Conservation (phyloP, 1,284 basidiomycete species). For the Ustilago trichophora region DNA sequence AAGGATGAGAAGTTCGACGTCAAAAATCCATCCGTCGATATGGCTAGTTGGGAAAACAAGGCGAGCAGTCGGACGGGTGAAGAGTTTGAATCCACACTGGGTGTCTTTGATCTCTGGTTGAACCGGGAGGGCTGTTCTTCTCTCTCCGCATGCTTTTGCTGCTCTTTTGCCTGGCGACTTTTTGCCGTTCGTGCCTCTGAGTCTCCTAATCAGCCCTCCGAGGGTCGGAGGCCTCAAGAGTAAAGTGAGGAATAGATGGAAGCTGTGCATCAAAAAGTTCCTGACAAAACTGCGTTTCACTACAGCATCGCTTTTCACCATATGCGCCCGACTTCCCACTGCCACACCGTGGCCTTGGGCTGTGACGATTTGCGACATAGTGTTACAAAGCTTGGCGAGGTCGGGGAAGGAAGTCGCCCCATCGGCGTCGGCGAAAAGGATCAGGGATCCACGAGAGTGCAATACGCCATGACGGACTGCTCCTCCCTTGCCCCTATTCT, state of each 20-base stretch:
- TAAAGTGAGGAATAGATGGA: constrained; percentile 72
- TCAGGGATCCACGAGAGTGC: constrained; percentile 77
- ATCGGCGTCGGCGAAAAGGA: constrained; percentile 92
- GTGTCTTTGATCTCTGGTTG: constrained; percentile 89
- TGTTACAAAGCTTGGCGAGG: constrained; percentile 76
- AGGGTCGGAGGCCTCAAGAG: constrained; percentile 56
- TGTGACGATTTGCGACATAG: constrained; percentile 69
- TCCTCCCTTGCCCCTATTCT: constrained; percentile 89
- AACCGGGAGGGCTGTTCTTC: constrained; percentile 54
- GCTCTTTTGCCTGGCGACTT: background rate
- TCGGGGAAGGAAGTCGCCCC: constrained; percentile 88
- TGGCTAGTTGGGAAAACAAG: constrained; percentile 76
- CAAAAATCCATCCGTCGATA: constrained; percentile 81
- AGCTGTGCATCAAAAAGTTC: constrained; percentile 89
- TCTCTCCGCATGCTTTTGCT: background rate
- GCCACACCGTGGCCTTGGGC: constrained; percentile 74
- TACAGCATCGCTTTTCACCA: constrained; percentile 89
- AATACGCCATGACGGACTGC: constrained; percentile 79
- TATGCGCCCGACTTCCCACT: constrained; percentile 84
- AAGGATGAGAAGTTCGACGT: constrained; percentile 90
- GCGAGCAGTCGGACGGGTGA: constrained; percentile 79
- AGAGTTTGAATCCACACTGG: constrained; percentile 90
- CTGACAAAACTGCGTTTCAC: constrained; percentile 87
- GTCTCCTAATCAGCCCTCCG: background rate
- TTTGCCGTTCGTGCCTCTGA: background rate